Evolutionary conservation across 768 basidiomycete genomes (phyloP), one percentile per base, ranked within the genome.

Genomic region (Filobasidium wieringae): DNA sequence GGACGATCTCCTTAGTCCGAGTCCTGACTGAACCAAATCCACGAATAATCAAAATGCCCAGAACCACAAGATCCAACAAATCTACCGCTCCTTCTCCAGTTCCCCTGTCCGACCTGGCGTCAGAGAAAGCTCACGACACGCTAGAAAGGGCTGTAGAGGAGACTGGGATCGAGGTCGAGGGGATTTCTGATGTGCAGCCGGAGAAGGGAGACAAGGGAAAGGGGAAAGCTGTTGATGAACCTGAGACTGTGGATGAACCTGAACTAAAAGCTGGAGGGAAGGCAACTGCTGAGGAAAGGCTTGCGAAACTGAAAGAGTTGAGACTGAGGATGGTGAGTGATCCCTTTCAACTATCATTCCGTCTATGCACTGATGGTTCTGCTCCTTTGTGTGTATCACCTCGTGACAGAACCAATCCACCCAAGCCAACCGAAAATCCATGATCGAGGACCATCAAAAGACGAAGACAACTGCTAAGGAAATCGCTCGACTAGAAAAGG

Each of bases 401-500:
- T 32, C 27, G 52, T 31, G 8, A n/a, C 53, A 92, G 90, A 83
- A 80, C 51, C 79, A 81, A 30, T 87, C 89, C 1, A 77, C 86
- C 0, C 82, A 79, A 66, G 88, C 84, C 3, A 99, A 99, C 72
- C 83, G 91, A 12, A 80, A 81, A 32, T 86, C 90, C 1, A 77
- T 97, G 15, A 78, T 95, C 15, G 84, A 88, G 62, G 93, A 97
- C 69, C 82, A 84, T 33, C 81, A 87, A 19, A 86, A 81, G 68
- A 78, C 82, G 6, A 88, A 88, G 66, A 76, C 85, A 8, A 84
- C 82, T 4, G 85, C 81, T 0, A 82, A 87, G 26, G 92, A 97
- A 60, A 76, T 84, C 0, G 84, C 85, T 22, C 82, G 90, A 37
- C 77, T 93, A 29, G 93, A 97, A 63, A 82, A 84, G 66, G 88